Base-by-base conservation (phyloP, 495 filamentous ascomycete genomes). In the Talaromyces stipitatus region DNA sequence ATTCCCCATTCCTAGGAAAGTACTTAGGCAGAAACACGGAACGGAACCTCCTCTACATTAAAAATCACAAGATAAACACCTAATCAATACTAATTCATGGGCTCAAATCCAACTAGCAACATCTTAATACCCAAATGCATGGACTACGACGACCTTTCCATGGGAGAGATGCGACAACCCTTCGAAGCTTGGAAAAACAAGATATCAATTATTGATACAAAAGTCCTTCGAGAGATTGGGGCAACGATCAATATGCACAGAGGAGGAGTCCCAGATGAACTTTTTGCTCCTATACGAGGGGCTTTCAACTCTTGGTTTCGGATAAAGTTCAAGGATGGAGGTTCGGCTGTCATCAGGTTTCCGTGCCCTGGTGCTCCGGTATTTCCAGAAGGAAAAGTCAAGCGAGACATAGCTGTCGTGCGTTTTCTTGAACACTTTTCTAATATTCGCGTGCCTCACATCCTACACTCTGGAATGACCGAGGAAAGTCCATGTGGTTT, bases 341-440 rank as follows among this genome's bases (percentile, higher is more conserved):
- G 51, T 20, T 30, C 59, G 4, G 53, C 55, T 2, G 29, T 48
- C 10, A 64, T 66, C 47, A 52, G 59, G 0, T 55, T 66, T 12
- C 43, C 62, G 2, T 55, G 46, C 32, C 56, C 57, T 5, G 62
- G 62, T 6, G 56, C 58, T 16, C 54, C 64, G 2, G 54, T 65
- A 16, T 67, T 72, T 47, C 62, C 65, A 1, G 64, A 67, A 26
- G 75, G 77, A 55, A 77, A 74, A 56, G 47, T 68, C n/a, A 46
- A 55, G 5, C 66, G 64, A 32, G 76, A 82, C 50, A 72, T 72
- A 16, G 71, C 71, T 20, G 67, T 70, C 9, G 73, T 77, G 68
- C 65, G 69, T n/a, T 79, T 62, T 56, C 52, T 80, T 43, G 50
- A 54, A 11, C 63, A 68, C 8, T 60, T 70, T 26, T 77, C 74